Evolutionary conservation across 2,329 filamentous ascomycete species (phyloP).

Genomic region (Fusarium sp.): DNA sequence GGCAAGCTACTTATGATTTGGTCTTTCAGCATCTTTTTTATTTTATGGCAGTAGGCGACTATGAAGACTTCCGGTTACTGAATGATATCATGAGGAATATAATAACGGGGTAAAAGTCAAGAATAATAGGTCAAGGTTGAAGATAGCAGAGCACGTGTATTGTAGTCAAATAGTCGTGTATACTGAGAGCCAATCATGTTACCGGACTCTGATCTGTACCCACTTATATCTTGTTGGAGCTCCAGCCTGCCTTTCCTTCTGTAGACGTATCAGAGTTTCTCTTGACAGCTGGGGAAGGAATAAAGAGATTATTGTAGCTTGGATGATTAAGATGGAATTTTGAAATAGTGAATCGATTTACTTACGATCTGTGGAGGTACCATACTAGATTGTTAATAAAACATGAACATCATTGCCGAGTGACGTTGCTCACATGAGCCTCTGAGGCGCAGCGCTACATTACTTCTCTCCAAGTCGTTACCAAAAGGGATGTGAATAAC

Average conservation of each 20-base stretch:
- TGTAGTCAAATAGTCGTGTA: background rate
- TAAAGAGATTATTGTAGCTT: background rate
- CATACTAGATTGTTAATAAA: background rate
- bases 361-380: background rate
- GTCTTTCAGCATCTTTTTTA: too few relatives aligned
- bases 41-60: too few relatives aligned
- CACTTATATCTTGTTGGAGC: background rate
- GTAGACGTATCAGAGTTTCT: background rate
- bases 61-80: too few relatives aligned
- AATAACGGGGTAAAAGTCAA: background rate
- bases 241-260: background rate
- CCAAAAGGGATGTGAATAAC: background rate
- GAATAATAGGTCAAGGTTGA: background rate
- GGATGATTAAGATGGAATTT: background rate
- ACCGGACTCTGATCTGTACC: background rate
- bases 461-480: background rate
- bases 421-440: slow-evolving; percentile 34
- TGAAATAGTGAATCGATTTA: background rate
- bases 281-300: background rate
- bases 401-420: background rate
- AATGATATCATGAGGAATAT: too few relatives aligned
- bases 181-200: background rate
- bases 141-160: background rate
- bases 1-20: too few relatives aligned
- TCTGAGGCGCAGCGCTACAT: slow-evolving; percentile 26